Base-by-base conservation (phyloP, 1,284 basidiomycete species). In the Rhodofomes roseus region DNA sequence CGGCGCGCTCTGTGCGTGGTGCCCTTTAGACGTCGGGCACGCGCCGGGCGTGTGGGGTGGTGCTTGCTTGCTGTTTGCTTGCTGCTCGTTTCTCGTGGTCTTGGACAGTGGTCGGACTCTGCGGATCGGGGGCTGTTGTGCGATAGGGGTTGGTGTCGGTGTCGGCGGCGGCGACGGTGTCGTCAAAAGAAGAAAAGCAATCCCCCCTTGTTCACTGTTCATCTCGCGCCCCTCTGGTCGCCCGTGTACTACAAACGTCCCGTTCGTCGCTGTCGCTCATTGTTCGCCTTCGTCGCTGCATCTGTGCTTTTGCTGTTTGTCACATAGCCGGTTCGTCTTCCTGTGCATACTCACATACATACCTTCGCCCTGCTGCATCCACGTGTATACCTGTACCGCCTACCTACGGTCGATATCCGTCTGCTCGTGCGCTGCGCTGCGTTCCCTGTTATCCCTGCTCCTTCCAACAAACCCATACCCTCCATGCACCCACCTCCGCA, bases 381-480 rank as follows among this genome's bases (percentile, higher is more conserved):
- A 51, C 48, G 48, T 51, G 48, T 51, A 51, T 51, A 51, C 48
- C 48, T 34, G 48, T 51, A 51, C 48, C 48, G 48, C 34, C 48
- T 51, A 18, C 34, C 4, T 34, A 29, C 29, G 27, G 48, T 51
- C 48, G 48, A 36, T 36, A 51, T 51, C 48, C 34, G 27, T 51
- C 29, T 51, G 36, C 41, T 51, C 51, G 56, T 40, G 36, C 14
- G 7, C 2, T 57, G 46, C 56, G 23, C 23, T 34, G 31, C 29
- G 11, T 34, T 48, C 31, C 34, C 8, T 20, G 16, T 36, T 22
- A 25, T 16, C 20, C 44, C 8, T 4, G 16, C 23, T 25, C 20
- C 44, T 27, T 16, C 8, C 44, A 22, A 20, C 44, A 25, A 34
- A 34, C 31, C 31, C 44, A 46, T 27, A 46, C 23, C 22, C 44